Conservation (phyloP, 2,329 filamentous ascomycete genomes). For the Emmonsiellopsis sp. region DNA sequence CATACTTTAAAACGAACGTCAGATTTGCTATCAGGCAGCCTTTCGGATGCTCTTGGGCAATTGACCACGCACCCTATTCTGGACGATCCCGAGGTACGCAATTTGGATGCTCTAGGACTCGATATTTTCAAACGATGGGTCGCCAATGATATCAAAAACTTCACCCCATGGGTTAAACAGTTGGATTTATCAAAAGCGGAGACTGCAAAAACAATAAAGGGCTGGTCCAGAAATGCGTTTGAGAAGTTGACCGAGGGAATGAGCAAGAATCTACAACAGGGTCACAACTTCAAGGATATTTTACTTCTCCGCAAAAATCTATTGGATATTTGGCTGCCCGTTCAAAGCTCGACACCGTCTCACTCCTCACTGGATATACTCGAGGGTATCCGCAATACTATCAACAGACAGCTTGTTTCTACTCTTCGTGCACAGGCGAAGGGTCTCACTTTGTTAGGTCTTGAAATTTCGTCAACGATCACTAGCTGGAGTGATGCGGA, state of each 20-base stretch:
- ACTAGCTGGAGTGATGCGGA: slow-evolving; percentile 49
- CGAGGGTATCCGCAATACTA: slow-evolving; percentile 54
- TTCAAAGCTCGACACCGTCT: slow-evolving; percentile 50
- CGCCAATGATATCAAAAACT: slow-evolving; percentile 69
- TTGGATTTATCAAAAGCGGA: slow-evolving; percentile 59
- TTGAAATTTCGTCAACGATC: slow-evolving; percentile 53
- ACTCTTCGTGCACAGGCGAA: slow-evolving; percentile 56
- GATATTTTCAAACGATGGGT: slow-evolving; percentile 75
- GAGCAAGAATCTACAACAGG: slow-evolving; percentile 47
- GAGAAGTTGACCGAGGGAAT: slow-evolving; percentile 54
- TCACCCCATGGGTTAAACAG: slow-evolving; percentile 78
- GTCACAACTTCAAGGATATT: slow-evolving; percentile 58
- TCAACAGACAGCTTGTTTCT: slow-evolving; percentile 58
- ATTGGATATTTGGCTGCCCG: slow-evolving; percentile 65
- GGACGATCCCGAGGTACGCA: slow-evolving; percentile 57
- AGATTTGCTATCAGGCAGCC: slow-evolving; percentile 59
- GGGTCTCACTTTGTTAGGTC: slow-evolving; percentile 56
- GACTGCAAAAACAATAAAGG: slow-evolving; percentile 50
- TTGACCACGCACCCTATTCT: slow-evolving; percentile 64
- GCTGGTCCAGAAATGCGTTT: slow-evolving; percentile 55
- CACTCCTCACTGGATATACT: slow-evolving; percentile 53
- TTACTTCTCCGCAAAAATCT: slow-evolving; percentile 60
- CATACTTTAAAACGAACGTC: slow-evolving; percentile 70
- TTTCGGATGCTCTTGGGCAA: slow-evolving; percentile 58
- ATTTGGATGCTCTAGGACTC: slow-evolving; percentile 61